phyloP scores from a whole-genome alignment of 2,329 filamentous ascomycete species.

The Eurotiales sp. region DNA sequence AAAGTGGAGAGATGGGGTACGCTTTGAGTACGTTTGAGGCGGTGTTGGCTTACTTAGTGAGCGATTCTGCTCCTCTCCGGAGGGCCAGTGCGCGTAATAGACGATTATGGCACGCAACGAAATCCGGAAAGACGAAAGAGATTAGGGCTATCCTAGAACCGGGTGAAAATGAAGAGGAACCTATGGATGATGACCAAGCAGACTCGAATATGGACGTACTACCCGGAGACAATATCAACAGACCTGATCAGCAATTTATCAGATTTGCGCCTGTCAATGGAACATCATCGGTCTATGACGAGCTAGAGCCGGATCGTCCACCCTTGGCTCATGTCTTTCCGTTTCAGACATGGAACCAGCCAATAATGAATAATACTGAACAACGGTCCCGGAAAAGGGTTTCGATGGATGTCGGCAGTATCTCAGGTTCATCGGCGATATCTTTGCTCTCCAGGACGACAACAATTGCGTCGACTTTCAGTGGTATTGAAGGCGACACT shows the following conservation, averaged over 20 bases:
- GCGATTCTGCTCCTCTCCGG: constrained; percentile 75
- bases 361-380: constrained; percentile 39
- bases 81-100: constrained; percentile 83
- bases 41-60: constrained; percentile 79
- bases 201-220: constrained; percentile 39
- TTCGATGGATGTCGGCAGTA: constrained; percentile 82
- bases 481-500: constrained; percentile 76
- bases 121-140: constrained; percentile 69
- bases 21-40: constrained; percentile 94
- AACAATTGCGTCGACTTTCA: constrained; percentile 70
- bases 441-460: constrained; percentile 77
- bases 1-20: constrained; percentile 93
- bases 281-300: constrained; percentile 20
- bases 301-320: constrained; percentile 26
- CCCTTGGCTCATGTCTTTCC: constrained; percentile 81
- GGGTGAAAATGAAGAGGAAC: constrained; percentile 50
- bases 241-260: constrained; percentile 19
- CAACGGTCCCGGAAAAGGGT: constrained; percentile 69
- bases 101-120: constrained; percentile 80
- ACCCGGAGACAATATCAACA: constrained; percentile 16
- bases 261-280: constrained; percentile 23
- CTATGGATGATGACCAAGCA: constrained; percentile 27
- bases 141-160: constrained; percentile 79
- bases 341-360: constrained; percentile 64
- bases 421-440: constrained; percentile 79